Percentiles rank a stretch among this genome's conserved stretches.
Conservation (phyloP, 2,329 filamentous ascomycete genomes). For the Leptoxyphium fumago region DNA sequence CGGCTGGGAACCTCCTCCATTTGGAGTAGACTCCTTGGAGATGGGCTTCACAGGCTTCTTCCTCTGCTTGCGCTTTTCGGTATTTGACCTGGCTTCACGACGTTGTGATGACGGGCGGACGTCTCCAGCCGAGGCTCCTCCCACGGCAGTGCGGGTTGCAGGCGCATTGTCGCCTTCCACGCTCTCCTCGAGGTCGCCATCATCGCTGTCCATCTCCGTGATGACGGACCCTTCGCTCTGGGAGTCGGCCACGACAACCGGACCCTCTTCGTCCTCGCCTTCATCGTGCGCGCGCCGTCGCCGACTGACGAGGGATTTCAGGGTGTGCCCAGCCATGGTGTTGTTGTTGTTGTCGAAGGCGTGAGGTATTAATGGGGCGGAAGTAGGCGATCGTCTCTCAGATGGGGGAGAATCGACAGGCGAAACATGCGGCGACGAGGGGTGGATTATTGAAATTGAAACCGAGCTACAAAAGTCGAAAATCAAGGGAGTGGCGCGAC, state of each 20-base stretch:
- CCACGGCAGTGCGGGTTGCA: background rate
- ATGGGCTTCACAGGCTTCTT: conserved; percentile 13
- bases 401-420: too few species aligned
- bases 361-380: too few species aligned
- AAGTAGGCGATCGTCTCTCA: too few species aligned
- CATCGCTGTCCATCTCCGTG: conserved; percentile 43
- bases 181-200: conserved; percentile 24
- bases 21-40: conserved; percentile 14
- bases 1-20: conserved; percentile 13
- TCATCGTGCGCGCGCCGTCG: conserved; percentile 57
- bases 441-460: too few species aligned
- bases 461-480: background rate
- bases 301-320: conserved; percentile 51
- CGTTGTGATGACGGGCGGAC: background rate
- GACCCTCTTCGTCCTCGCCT: conserved; percentile 47
- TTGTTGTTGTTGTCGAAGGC: too few species aligned
- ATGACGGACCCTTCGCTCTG: conserved; percentile 46
- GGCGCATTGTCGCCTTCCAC: conserved; percentile 4
- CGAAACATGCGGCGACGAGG: too few species aligned
- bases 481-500: background rate
- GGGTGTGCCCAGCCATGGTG: conserved; percentile 30
- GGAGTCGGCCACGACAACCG: conserved; percentile 45
- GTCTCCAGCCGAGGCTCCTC: background rate
- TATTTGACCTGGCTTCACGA: conserved; percentile 9
- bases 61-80: conserved; percentile 20